These are phyloP conservation scores for Fusarium haematococcum DNA, from an alignment of 2,329 filamentous ascomycete genomes.

Conservation along the genomic window DNA sequence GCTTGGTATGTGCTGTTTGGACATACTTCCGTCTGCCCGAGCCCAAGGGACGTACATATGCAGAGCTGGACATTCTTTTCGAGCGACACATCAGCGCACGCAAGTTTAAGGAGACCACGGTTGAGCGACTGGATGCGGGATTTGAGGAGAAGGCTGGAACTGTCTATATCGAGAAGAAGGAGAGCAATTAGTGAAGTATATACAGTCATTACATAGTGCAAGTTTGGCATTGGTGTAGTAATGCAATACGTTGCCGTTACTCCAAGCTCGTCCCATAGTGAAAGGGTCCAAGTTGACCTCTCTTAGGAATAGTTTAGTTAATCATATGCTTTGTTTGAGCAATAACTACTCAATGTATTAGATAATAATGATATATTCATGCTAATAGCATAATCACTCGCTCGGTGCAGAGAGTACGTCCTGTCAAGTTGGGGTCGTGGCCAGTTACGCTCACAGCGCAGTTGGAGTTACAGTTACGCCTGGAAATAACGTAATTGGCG, in stretches of 20 bases:
- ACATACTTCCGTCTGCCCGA: conserved; percentile 66
- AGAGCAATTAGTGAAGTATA: not conserved
- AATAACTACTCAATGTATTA: not conserved
- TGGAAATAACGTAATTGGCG: not conserved
- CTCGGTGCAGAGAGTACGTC: not conserved
- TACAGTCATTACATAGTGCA: not conserved
- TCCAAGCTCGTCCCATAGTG: not conserved
- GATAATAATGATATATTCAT: no score
- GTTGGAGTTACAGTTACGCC: not conserved
- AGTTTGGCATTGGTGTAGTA: not conserved
- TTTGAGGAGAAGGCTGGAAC: conserved; percentile 37
- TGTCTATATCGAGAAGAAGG: conserved; percentile 23
- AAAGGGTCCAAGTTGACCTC: not conserved
- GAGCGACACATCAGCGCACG: conserved; percentile 56
- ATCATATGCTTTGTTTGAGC: not conserved
- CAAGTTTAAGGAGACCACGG: conserved; percentile 52
- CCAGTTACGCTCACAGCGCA: no score
- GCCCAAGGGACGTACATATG: conserved; percentile 64
- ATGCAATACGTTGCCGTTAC: not conserved
- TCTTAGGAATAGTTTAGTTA: not conserved
- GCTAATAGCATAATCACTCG: not conserved
- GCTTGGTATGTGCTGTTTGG: conserved; percentile 60
- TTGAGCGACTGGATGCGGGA: conserved; percentile 44
- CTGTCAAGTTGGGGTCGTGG: not conserved
- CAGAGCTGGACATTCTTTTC: conserved; percentile 68